Percentiles rank a stretch among this genome's conserved stretches.
Evolutionary conservation across 2,329 filamentous ascomycete species (phyloP).

Genomic region (Scytalidium sp.): DNA sequence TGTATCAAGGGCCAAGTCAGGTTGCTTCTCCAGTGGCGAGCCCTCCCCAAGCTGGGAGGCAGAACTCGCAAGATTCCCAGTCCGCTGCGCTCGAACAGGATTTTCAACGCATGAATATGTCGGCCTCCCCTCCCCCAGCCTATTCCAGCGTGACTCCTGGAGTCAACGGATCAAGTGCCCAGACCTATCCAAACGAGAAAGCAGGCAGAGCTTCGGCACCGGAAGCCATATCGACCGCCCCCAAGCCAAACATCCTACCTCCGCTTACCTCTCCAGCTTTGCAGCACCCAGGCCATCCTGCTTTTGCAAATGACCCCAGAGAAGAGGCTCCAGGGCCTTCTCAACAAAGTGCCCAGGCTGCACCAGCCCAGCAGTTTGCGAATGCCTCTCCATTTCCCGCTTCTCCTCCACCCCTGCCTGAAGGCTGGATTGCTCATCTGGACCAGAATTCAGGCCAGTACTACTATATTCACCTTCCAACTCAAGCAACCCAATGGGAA

Average conservation of each 20-base stretch:
- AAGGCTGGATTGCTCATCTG: constrained; percentile 97
- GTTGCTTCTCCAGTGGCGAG: constrained; percentile 44
- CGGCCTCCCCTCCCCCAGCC: constrained; percentile 87
- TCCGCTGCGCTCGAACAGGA: constrained; percentile 80
- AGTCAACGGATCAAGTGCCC: constrained; percentile 43
- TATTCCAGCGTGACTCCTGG: constrained; percentile 73
- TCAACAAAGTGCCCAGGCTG: constrained; percentile 44
- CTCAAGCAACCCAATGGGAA: constrained; percentile 97
- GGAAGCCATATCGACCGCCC: constrained; percentile 21
- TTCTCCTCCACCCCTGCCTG: constrained; percentile 88
- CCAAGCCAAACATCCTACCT: constrained; percentile 33
- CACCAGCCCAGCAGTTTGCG: constrained; percentile 33
- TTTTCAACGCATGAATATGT: constrained; percentile 76
- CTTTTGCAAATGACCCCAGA: constrained; percentile 81
- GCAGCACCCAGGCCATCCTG: constrained; percentile 71
- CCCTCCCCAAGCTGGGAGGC: constrained; percentile 34
- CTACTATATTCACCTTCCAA: constrained; percentile 96
- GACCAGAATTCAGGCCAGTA: constrained; percentile 96
- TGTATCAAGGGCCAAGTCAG: constrained; percentile 83
- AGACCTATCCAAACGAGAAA: constrained; percentile 76
- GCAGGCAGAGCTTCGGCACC: constrained; percentile 17
- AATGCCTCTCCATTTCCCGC: constrained; percentile 53
- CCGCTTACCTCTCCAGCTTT: constrained; percentile 27
- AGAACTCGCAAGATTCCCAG: constrained; percentile 35
- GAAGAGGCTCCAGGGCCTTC: constrained; percentile 32